Conservation (phyloP, 305 asterid genomes). For the Andrographis paniculata region DNA sequence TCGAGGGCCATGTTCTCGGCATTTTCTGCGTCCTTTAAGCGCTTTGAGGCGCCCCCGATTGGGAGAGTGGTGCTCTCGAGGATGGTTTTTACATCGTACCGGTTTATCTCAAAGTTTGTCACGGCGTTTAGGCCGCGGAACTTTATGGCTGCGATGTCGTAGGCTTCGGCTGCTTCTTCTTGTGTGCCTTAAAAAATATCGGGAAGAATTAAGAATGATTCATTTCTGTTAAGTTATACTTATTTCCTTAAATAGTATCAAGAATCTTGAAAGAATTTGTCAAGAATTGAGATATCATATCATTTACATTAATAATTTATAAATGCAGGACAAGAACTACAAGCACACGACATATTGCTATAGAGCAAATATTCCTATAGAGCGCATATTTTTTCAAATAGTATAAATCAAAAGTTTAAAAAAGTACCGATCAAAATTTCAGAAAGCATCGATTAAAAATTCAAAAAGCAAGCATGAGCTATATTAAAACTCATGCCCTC, state of each 20-base stretch:
- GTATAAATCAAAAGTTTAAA: too few species aligned
- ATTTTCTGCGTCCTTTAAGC: conserved; percentile 59
- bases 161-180: conserved; percentile 93
- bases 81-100: conserved; percentile 83
- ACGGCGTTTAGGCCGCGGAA: conserved; percentile 75
- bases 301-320: too few species aligned
- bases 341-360: background rate
- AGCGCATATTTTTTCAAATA: too few species aligned
- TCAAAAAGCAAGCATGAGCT: too few species aligned
- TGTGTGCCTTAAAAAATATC: conserved; percentile 43
- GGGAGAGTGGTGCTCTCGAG: conserved; percentile 66
- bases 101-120: conserved; percentile 65
- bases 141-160: conserved; percentile 82
- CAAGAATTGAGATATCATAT: too few species aligned
- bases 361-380: background rate
- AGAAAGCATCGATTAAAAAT: too few species aligned
- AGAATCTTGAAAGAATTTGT: too few species aligned
- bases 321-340: background rate
- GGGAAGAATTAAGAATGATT: background rate
- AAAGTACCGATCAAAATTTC: too few species aligned
- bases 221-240: too few species aligned
- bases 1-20: conserved; percentile 44
- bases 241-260: too few species aligned
- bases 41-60: conserved; percentile 65
- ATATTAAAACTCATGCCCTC: too few species aligned